Base-by-base conservation (phyloP, 257 asterid genomes). In the Cynanchum wilfordii region DNA sequence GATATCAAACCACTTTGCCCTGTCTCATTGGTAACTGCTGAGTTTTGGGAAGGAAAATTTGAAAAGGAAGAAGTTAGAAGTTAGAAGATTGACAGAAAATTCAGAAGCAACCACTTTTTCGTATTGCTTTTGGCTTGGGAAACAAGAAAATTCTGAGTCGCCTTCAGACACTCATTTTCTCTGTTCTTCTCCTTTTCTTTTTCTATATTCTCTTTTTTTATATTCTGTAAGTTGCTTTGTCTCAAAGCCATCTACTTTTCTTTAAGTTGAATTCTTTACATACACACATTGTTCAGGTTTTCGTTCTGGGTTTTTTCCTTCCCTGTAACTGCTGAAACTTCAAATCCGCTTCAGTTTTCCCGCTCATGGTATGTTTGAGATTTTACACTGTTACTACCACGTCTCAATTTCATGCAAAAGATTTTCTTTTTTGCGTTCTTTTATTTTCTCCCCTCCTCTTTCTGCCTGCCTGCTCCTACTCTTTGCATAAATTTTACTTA, bases 221-320 rank as follows among this genome's bases (percentile, higher is more conserved):
- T 69, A 7, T 42, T 42, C 65, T 45, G 47, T 36, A 24, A 67
- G 80, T 87, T 72, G 84, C 86, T 85, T 88, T 76, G 29, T 71
- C 72, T 70, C 73, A 72, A 89, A 89, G 85, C 88, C 85, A 82
- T 65, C 45, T 67, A 68, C 68, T 81, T 11, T 68, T 56, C 38
- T 25, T 58, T 42, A 55, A 73, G 78, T 75, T 73, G 70, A 33
- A 16, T 66, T 60, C 30, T 69, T 42, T n/a, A 10, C 29, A 38
- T 0, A 66, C 19, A 20, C 2, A 66, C 19, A 38, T 44, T 36
- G 17, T 36, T 20, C 60, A 76, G 56, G 57, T 76, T 42, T 38
- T 42, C 42, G 2, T 75, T 64, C 73, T 76, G 75, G 79, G 78
- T 20, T 74, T 71, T 42, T 42, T 74, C 69, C 71, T 71, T 71